Percentiles rank a stretch among this genome's conserved stretches.
These are phyloP conservation scores for Eleusine coracana DNA, from an alignment of 176 grass and related monocot genomes.

Conservation along the genomic window DNA sequence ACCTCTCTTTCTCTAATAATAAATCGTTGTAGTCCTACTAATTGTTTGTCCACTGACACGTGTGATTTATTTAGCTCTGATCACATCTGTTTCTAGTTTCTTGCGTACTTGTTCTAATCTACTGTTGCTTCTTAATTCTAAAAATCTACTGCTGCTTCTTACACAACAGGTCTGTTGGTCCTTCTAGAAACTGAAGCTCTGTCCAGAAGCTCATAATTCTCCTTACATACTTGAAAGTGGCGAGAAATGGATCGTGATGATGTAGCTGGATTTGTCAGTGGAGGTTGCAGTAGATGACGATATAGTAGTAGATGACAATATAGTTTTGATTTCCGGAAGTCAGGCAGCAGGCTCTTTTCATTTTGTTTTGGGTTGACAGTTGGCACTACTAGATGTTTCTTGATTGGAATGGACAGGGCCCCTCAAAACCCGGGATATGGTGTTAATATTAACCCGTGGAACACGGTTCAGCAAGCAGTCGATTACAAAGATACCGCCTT, in stretches of 20 bases:
- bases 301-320: slow-evolving; percentile 36
- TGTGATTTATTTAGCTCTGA: not conserved
- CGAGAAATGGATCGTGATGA: slow-evolving; percentile 68
- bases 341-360: slow-evolving; percentile 52
- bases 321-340: slow-evolving; percentile 49
- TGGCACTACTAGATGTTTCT: not conserved
- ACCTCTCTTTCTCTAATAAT: not conserved
- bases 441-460: slow-evolving; percentile 29
- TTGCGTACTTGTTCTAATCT: slow-evolving; percentile 31
- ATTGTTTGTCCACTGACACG: not conserved
- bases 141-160: slow-evolving; percentile 24
- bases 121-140: not conserved
- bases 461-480: slow-evolving; percentile 23
- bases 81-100: slow-evolving; percentile 18
- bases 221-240: slow-evolving; percentile 43
- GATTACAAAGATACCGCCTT: slow-evolving; percentile 38
- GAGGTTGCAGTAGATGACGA: slow-evolving; percentile 59
- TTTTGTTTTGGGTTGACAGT: slow-evolving; percentile 33
- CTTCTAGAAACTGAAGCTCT: slow-evolving; percentile 36
- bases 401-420: slow-evolving; percentile 48
- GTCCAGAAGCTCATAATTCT: slow-evolving; percentile 32
- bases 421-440: slow-evolving; percentile 36
- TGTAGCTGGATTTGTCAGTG: slow-evolving; percentile 71
- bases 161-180: slow-evolving; percentile 31
- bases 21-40: not conserved